Evolutionary conservation across 192 early-diverging fungal genomes (phyloP), one percentile per base, ranked within the genome.

Genomic region (Backusella westeae): DNA sequence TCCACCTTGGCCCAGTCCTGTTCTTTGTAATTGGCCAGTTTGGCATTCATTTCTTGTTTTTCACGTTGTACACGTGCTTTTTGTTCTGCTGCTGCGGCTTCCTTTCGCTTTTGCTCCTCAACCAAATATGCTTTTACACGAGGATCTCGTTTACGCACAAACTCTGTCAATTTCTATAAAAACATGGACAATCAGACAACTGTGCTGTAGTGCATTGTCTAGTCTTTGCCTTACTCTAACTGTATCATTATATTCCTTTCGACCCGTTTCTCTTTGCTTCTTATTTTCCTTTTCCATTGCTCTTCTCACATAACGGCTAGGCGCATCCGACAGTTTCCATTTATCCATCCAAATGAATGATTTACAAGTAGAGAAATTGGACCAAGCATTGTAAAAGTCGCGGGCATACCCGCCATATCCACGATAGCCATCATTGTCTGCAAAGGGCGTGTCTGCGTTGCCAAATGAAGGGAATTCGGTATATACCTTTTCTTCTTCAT

Each of bases 261-360:
- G 85, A 19, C 90, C 95, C 6, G 86, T 82, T 29, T 94, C 92
- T n/a, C 98, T 85, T 17, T 89, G 82, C 69, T 92, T 94, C 75
- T 90, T 89, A 86, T 99, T 99, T 70, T 98, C 92, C 74, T 93
- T 93, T 76, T 98, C 96, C 94, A 98, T 97, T 15, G 89, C 81
- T 36, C 96, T 86, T 14, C 94, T 89, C 7, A 94, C 79, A 41
- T 86, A 82, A 26, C 98, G 89, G 85, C 97, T 94, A 29, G 93
- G 94, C 38, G 91, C 91, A 59, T 97, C 96, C 0, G 91, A 85
- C 3, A 96, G 87, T 12, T 91, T 85, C 83, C 91, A 95, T 73
- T 96, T 92, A 83, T 99, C 98, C 66, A 87, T 87, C 98, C 98
- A 99, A 35, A 88, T 86, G 76, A 98, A 99, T n/a, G 91, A 92